Evolutionary conservation across 148 eudicot species (phyloP), one percentile per base, ranked within the genome.

Genomic region (Rhododendron molle): DNA sequence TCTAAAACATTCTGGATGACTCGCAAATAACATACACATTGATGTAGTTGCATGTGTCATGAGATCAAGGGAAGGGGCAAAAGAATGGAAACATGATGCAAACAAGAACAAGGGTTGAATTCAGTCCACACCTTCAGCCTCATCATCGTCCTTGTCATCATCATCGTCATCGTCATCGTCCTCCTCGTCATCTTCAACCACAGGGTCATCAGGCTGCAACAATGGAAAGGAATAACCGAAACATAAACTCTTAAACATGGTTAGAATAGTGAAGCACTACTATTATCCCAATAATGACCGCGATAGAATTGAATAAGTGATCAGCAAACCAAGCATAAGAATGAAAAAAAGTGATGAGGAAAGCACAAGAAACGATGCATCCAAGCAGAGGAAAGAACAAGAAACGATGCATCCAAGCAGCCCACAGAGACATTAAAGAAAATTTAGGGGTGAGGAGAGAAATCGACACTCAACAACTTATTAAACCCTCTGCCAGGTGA

Each of bases 151-250:
- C 20, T 92, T 86, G 72, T 92, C 98, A 81, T 93, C 97, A 3
- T 86, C 92, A 0, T 91, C 97, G 0, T 94, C 95, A 0, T 95
- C 96, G 0, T 91, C 94, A 0, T 94, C 98, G 0, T 93, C 96
- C n/a, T 93, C 96, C 1, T 92, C 95, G 0, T 93, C 94, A 7
- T 94, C 98, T 88, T 95, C 98, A 43, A 95, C 87, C 38, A 92
- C 43, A 23, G 98, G 98, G 83, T 95, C 96, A 69, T 95, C 96
- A 83, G 86, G 86, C 92, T 90, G 89, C 86, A 54, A 46, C 86
- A 76, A 80, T 54, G 60, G 32, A 71, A 62, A 80, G 23, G 34
- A 36, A 46, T n/a, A 44, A 78, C 5, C 32, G 3, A 78, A 47
- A 47, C 32, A 26, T 52, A 23, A 78, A 26, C 81, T 46, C 81